Evolutionary conservation across 2,329 filamentous ascomycete species (phyloP).

Genomic region (Calonectria naviculata): DNA sequence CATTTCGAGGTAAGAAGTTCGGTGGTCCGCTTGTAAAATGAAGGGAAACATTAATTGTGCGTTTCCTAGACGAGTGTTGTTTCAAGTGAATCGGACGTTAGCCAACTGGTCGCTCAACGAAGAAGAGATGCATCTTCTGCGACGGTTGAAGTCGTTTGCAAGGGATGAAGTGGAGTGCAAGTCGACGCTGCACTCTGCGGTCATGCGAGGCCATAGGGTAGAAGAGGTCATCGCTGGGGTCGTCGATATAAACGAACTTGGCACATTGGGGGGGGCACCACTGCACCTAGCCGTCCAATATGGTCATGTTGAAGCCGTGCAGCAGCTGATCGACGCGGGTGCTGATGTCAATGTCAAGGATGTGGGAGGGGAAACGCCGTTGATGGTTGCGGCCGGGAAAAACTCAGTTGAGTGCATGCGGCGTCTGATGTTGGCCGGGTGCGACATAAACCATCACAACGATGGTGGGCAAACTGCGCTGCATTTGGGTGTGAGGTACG

Average conservation of each 20-base stretch:
- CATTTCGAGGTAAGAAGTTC: neutral
- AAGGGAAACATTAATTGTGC: neutral
- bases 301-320: neutral
- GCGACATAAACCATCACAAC: neutral
- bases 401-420: neutral
- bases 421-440: neutral
- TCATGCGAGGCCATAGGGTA: neutral
- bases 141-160: neutral
- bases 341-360: neutral
- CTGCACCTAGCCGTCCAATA: neutral
- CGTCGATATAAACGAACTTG: neutral
- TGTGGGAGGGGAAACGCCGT: neutral
- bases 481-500: neutral
- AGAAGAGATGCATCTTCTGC: neutral
- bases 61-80: neutral
- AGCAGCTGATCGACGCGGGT: neutral
- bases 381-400: neutral
- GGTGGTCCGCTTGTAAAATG: neutral
- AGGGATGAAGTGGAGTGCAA: neutral
- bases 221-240: neutral
- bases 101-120: accelerated
- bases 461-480: neutral
- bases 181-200: neutral
- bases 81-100: neutral
- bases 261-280: neutral